Evolutionary conservation across 495 filamentous ascomycete genomes (phyloP), one percentile per base, ranked within the genome.

Genomic region (Letharia columbiana): DNA sequence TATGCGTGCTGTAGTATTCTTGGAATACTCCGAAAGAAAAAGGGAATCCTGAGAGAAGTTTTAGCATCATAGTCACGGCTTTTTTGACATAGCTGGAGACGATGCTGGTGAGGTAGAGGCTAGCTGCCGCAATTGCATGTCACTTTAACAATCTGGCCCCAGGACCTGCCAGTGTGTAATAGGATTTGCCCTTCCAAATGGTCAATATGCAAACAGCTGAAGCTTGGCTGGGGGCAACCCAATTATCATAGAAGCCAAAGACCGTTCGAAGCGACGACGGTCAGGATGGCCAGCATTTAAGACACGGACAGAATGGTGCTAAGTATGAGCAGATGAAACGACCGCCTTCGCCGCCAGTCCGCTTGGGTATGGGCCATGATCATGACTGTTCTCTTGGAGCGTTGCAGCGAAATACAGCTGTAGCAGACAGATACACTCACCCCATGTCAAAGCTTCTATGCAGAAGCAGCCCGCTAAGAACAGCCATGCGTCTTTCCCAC

Each of bases 371-470:
- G 13, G 28, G 23, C 12, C 13, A 56, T 56, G 15, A 10, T 52
- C n/a, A 4, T 52, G 1, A 28, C 7, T 9, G 18, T 52, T 35
- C 18, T 35, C 15, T 35, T 1, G 4, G 44, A 33, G 49, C 23
- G 8, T 31, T 18, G 52, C 6, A 56, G 31, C 52, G 15, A 7
- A 56, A 28, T 56, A 35, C 4, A 33, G 28, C 28, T 31, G 3
- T 4, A 31, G 49, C 49, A 33, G 17, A 56, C 20, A 33, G 37
- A 37, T 37, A 15, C 41, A 71, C 75, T 68, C 72, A 86, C 86
- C 86, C 86, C 86, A 90, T 33, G 87, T 76, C 15, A 89, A 73
- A n/a, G 77, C 82, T 69, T 90, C 87, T 39, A 89, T 75, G 62
- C 84, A 73, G 73, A 89, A 89, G 68, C 81, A 81, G 6, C 81